These are phyloP conservation scores for Leccinum sublutescens DNA, from an alignment of 768 basidiomycete species.

Conservation along the genomic window DNA sequence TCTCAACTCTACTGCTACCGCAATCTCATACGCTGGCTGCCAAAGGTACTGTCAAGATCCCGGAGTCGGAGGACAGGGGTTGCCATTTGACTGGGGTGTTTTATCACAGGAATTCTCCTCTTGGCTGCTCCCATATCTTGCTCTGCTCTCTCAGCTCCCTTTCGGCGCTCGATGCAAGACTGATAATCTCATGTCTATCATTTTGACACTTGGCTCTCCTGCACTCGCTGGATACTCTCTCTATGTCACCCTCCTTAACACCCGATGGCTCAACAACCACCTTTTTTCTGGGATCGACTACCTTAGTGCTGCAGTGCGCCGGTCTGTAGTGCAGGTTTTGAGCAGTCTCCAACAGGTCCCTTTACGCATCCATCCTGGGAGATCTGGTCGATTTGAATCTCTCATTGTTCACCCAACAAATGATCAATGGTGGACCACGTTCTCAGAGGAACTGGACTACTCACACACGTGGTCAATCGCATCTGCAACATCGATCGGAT, in stretches of 20 bases:
- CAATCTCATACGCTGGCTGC: conserved; percentile 10
- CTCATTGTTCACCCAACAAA: conserved; percentile 43
- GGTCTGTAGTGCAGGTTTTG: conserved; percentile 33
- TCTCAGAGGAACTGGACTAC: conserved; percentile 36
- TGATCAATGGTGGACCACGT: conserved; percentile 40
- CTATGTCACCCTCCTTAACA: conserved; percentile 42
- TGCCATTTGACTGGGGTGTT: conserved; percentile 2
- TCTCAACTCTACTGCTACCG: conserved; percentile 4
- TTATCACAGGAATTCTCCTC: conserved; percentile 39
- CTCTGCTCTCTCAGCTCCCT: conserved; percentile 47
- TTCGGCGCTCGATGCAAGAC: conserved; percentile 37
- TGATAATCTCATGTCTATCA: conserved; percentile 43
- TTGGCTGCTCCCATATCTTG: conserved; percentile 50
- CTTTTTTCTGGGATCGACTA: conserved; percentile 32
- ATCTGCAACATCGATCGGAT: conserved; percentile 38
- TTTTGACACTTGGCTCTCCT: conserved; percentile 46
- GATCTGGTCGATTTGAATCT: conserved; percentile 35
- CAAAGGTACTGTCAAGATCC: not conserved
- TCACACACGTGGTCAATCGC: conserved; percentile 41
- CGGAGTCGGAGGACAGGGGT: not conserved
- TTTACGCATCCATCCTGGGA: conserved; percentile 29
- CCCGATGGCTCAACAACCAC: conserved; percentile 39
- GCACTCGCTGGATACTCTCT: conserved; percentile 45
- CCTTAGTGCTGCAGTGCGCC: conserved; percentile 10
- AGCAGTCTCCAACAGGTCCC: conserved; percentile 44